These are phyloP conservation scores for Trypanosomatidae sp. DNA, from an alignment of 208 protist genomes.

Conservation along the genomic window DNA sequence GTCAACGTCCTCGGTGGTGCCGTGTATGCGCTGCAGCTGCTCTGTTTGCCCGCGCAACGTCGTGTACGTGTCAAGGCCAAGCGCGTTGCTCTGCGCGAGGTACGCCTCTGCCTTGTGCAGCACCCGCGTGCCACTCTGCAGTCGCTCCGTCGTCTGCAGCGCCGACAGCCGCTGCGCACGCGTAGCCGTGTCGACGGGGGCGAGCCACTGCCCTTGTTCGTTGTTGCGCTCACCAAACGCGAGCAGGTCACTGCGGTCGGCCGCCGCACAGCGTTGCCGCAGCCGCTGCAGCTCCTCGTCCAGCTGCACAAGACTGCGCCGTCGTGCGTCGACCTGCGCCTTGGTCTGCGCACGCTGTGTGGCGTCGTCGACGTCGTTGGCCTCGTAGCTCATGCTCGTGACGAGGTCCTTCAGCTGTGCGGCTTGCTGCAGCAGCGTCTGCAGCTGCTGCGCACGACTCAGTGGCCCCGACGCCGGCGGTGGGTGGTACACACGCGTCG, in stretches of 20 bases:
- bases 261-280: slow-evolving; percentile 21
- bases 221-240: slow-evolving; percentile 7
- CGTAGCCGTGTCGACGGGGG: slow-evolving; percentile 20
- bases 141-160: slow-evolving; percentile 36
- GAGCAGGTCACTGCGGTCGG: slow-evolving; percentile 40
- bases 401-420: slow-evolving; percentile 37
- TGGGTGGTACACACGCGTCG: slow-evolving; percentile 18
- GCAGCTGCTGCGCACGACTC: slow-evolving; percentile 29
- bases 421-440: slow-evolving; percentile 21
- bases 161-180: slow-evolving; percentile 16
- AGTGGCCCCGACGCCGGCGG: slow-evolving; percentile 24
- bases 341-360: slow-evolving; percentile 12
- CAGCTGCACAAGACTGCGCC: slow-evolving; percentile 8
- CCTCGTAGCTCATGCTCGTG: slow-evolving; percentile 61
- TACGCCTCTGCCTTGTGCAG: slow-evolving; percentile 46
- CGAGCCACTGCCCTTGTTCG: slow-evolving; percentile 5
- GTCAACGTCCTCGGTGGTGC: slow-evolving; percentile 37
- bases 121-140: slow-evolving; percentile 35
- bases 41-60: slow-evolving; percentile 48
- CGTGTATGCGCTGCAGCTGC: slow-evolving; percentile 32
- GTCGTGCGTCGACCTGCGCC: slow-evolving; percentile 20
- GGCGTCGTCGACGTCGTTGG: slow-evolving; percentile 14
- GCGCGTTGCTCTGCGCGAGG: slow-evolving; percentile 25
- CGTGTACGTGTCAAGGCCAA: slow-evolving; percentile 22
- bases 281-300: slow-evolving; percentile 22